Percentiles rank a stretch among this genome's conserved stretches.
Conservation (phyloP, 345 rosid species). For the Acer negundo region DNA sequence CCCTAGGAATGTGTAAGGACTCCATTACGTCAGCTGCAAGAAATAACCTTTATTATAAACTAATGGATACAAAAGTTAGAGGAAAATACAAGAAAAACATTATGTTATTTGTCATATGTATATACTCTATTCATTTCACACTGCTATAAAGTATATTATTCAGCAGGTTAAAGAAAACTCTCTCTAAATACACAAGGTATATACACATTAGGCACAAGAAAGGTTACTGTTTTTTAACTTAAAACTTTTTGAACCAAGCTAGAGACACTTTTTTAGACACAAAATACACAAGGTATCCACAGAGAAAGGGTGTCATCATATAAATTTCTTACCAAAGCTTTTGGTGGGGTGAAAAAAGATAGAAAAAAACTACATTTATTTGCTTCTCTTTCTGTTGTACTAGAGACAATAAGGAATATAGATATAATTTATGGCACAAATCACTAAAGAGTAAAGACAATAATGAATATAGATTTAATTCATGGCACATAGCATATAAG, state of each 20-base stretch:
- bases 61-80: background rate
- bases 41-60: background rate
- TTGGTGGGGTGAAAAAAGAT: background rate
- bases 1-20: slow-evolving; percentile 57
- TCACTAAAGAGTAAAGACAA: background rate
- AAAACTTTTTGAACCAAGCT: slow-evolving; percentile 4
- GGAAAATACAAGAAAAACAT: background rate
- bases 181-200: background rate
- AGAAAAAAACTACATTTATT: background rate
- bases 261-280: background rate
- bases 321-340: background rate
- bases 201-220: background rate
- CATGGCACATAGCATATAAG: background rate
- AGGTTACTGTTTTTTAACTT: background rate
- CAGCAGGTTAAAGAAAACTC: background rate
- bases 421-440: background rate
- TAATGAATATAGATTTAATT: background rate
- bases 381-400: background rate
- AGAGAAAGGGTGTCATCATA: background rate
- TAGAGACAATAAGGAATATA: background rate
- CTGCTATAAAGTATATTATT: background rate
- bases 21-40: slow-evolving; percentile 62
- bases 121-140: background rate
- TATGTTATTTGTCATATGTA: background rate
- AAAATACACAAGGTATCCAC: background rate